Base-by-base conservation (phyloP, 1,139 yeast species). In the Ashbya aceris region DNA sequence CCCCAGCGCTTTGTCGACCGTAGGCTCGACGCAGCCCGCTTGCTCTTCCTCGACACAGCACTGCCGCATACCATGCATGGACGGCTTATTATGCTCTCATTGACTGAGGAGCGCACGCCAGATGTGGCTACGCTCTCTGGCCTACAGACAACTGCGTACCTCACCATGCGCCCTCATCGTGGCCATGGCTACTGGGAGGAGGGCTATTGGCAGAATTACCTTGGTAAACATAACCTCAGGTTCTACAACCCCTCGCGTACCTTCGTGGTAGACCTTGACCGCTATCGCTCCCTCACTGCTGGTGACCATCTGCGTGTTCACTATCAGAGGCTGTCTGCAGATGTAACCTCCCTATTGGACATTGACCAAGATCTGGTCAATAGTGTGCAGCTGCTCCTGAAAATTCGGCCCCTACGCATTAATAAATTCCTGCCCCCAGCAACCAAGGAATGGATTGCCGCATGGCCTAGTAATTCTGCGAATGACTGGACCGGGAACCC, bases 351-450 rank as follows among this genome's bases (percentile, higher is more conserved):
- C 0, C 67, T 91, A 45, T 72, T 86, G 11, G 86, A 85, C 53
- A 69, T 89, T 49, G 98, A 87, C 57, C 97, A 89, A 60, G 97
- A 91, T 60, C 71, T 91, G 49, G 89, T 96, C 9, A 91, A 91
- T 60, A 85, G 85, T 56, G 55, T 89, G 52, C 98, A 91, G 61
- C 56, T 70, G 29, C 63, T 64, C 33, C 40, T 60, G 3, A 52
- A 55, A 4, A 46, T 60, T 6, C 42, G 51, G 8, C 20, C 35
- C 12, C 35, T 32, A 13, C 35, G 12, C 20, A 17, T 17, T 6
- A 17, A 17, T 17, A 17, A 17, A 17, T 17, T 17, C 23, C 23
- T 17, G 23, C 23, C 23, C 23, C 23, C 23, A 17, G 23, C 23
- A 17, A 17, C 23, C 23, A 6, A 6, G 23, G 23, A 17, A 17